Conservation (phyloP, 345 rosid species). For the Ceriops tagal region DNA sequence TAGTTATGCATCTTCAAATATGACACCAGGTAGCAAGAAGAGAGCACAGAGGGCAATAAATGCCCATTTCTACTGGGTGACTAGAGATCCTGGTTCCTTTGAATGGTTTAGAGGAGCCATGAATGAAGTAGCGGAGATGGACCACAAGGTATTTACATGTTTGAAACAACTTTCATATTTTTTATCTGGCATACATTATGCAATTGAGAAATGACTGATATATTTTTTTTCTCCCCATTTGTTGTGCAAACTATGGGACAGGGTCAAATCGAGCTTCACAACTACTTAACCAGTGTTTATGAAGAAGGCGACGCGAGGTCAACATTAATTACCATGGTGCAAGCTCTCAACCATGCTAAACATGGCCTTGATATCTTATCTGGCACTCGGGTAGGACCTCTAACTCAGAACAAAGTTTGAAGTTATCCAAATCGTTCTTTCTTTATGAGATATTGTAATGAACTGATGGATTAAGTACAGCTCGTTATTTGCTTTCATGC, state of each 20-base stretch:
- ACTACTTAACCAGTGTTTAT: conserved; percentile 92
- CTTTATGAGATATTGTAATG: neutral
- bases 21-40: conserved; percentile 46
- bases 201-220: conserved; percentile 6
- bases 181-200: neutral
- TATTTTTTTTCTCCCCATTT: neutral
- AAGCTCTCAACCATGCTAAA: conserved; percentile 94
- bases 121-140: conserved; percentile 92
- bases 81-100: conserved; percentile 86
- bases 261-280: conserved; percentile 96
- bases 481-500: conserved; percentile 15
- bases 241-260: conserved; percentile 24
- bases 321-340: conserved; percentile 92
- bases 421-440: neutral
- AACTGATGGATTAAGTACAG: neutral
- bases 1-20: conserved; percentile 60
- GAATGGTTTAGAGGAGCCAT: conserved; percentile 98
- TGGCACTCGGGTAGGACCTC: conserved; percentile 73
- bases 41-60: conserved; percentile 48
- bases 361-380: conserved; percentile 93
- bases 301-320: conserved; percentile 99
- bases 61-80: conserved; percentile 97
- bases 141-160: conserved; percentile 53
- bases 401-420: neutral
- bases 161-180: neutral